Evolutionary conservation across 768 basidiomycete genomes (phyloP), one percentile per base, ranked within the genome.

Genomic region (Dioszegia crocea): DNA sequence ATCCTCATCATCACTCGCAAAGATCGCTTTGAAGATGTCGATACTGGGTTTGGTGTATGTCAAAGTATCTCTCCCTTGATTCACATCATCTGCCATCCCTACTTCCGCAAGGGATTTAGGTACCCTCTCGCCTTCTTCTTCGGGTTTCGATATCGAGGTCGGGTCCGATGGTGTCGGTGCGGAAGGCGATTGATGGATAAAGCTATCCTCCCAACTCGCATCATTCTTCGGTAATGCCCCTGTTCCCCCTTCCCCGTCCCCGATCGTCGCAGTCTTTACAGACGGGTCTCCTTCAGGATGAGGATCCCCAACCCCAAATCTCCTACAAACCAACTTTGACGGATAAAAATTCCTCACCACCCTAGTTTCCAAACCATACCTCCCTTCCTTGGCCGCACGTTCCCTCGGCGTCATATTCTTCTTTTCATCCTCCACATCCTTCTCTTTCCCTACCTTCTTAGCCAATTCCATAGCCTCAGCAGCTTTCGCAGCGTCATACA

Each of bases 21-120:
- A 99, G 60, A 99, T 97, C 2, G 94, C 92, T 74, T 94, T 96
- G 82, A 98, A 99, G 43, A 98, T 85, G 70, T 91, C 88, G 83
- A 91, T 89, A 5, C 85, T 80, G 1, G 96, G 94, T 38, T 88
- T 83, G 66, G 88, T 81, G 75, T 97, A 93, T 0, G 88, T 92
- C 63, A 97, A 80, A 5, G 85, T 91, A 69, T 93, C 91, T 36
- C 83, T 78, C 0, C 91, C 93, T 73, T 96, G 93, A 27, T 82
- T 83, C 40, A 92, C 91, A 70, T 97, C 92, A 50, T 96, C 92
- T 23, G 91, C 94, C 43, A 96, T 77, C 0, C 93, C 93, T 48
- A 98, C 82, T 70, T 91, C 92, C 4, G 83, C 82, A 48, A 94
- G 71, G 17, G 71, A 68, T 48, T 67, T 63, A 8, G 71, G 76